A percentile compares a stretch with the other conserved stretches of the same genome.
These are phyloP conservation scores for Apiotrichum laibachii DNA, from an alignment of 1,284 basidiomycete genomes.

Conservation along the genomic window DNA sequence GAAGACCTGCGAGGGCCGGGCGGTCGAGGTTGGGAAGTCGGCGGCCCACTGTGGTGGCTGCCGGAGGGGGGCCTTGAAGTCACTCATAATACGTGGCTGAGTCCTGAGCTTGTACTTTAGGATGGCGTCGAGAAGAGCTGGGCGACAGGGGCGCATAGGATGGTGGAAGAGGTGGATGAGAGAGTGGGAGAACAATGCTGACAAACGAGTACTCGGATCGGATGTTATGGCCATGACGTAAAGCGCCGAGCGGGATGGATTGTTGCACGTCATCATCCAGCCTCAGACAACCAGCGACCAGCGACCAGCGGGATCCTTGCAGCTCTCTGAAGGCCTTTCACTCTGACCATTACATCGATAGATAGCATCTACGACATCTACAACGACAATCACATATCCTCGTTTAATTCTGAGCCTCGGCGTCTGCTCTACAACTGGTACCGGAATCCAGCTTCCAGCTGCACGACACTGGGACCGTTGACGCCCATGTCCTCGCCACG, in stretches of 20 bases:
- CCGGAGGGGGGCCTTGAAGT: slow-evolving; percentile 1
- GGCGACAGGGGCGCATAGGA: not conserved
- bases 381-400: too few relatives aligned
- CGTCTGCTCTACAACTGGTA: slow-evolving; percentile 43
- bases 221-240: too few relatives aligned
- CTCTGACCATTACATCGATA: too few relatives aligned
- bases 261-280: too few relatives aligned
- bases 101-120: not conserved
- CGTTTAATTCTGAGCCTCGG: too few relatives aligned
- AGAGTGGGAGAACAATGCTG: not conserved
- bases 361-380: too few relatives aligned
- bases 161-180: not conserved
- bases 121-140: not conserved
- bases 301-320: too few relatives aligned
- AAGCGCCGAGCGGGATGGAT: too few relatives aligned
- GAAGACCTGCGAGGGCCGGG: slow-evolving; percentile 29
- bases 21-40: slow-evolving; percentile 37
- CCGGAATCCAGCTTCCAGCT: slow-evolving; percentile 39
- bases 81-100: not conserved
- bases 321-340: too few relatives aligned
- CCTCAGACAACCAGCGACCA: too few relatives aligned
- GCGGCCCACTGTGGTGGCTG: slow-evolving; percentile 9
- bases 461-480: slow-evolving; percentile 35
- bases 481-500: slow-evolving; percentile 33
- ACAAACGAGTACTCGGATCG: too few relatives aligned